Evolutionary conservation across 164 flowering plant species (phyloP), one percentile per base, ranked within the genome.

Genomic region (Aristolochia fimbriata): DNA sequence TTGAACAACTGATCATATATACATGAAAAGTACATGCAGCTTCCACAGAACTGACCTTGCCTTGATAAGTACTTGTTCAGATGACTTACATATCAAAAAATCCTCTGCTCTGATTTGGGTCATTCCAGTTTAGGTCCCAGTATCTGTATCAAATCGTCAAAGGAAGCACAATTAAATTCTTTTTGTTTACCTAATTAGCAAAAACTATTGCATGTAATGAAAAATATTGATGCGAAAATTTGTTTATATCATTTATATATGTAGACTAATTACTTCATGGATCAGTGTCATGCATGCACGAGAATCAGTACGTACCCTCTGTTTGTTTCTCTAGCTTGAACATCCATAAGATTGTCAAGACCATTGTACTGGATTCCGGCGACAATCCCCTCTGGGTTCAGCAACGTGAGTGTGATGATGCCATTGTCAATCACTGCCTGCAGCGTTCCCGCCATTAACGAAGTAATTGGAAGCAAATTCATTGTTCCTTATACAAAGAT

Each of bases 391-490:
- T 49, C 78, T 0, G 79, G 77, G 1, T 69, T 78, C 7, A 76
- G 74, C 13, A 78, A 43, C 6, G 76, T 78, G 20, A 78, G 59
- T 52, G 66, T 69, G 0, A 73, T 49, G 54, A 76, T 48, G 0
- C 77, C 82, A 65, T 78, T 78, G 24, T 76, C 82, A 50, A 76
- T 52, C 63, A 71, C 68, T 60, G 73, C 79, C 82, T 76, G 72
- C 74, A 14, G n/a, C n/a, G 11, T 37, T 3, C 43, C 9, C 43
- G 12, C 43, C 43, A 37, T 37, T 37, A 49, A 27, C n/a, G n/a
- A n/a, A n/a, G n/a, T n/a, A n/a, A n/a, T n/a, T n/a, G 0, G 53
- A n/a, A 22, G 22, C 20, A 16, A 11, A 20, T 20, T n/a, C 43
- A 12, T n/a, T n/a, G n/a, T n/a, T n/a, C n/a, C n/a, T n/a, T n/a